These are phyloP conservation scores for Claviceps fusiformis DNA, from an alignment of 2,329 filamentous ascomycete species.

Conservation along the genomic window DNA sequence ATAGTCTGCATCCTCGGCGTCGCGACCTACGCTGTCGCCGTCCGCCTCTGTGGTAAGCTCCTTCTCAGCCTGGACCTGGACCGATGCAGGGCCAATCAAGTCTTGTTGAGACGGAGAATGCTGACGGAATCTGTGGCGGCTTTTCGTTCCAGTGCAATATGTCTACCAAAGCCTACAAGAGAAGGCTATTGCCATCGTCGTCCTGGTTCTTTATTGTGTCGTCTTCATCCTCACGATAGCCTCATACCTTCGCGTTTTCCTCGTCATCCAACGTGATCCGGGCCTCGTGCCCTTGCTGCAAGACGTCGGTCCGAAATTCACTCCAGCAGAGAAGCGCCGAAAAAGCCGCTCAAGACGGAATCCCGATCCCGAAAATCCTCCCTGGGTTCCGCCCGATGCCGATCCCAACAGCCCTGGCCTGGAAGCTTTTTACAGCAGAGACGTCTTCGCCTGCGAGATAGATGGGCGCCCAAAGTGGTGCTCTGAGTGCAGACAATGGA, in stretches of 20 bases:
- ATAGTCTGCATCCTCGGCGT: conserved; percentile 54
- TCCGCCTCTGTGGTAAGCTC: background rate
- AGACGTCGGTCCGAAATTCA: conserved; percentile 19
- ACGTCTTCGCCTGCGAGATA: conserved; percentile 70
- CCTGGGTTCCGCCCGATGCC: conserved; percentile 26
- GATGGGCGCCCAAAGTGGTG: conserved; percentile 85
- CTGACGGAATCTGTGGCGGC: background rate
- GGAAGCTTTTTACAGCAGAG: conserved; percentile 66
- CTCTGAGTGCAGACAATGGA: conserved; percentile 71
- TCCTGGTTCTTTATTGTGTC: conserved; percentile 61
- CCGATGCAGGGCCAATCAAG: background rate
- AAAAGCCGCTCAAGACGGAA: conserved; percentile 4
- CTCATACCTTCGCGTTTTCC: conserved; percentile 59
- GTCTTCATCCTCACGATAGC: conserved; percentile 52
- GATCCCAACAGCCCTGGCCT: conserved; percentile 51
- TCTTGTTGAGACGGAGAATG: background rate
- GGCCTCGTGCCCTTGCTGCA: conserved; percentile 52
- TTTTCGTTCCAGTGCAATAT: conserved; percentile 45
- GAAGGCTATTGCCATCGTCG: conserved; percentile 46
- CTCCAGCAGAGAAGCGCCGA: background rate
- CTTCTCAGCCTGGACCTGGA: background rate
- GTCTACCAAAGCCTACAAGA: conserved; percentile 40
- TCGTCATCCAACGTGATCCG: conserved; percentile 54
- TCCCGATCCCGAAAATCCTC: conserved; percentile 15
- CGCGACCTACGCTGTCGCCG: conserved; percentile 57